Percentiles rank a stretch among this genome's conserved stretches.
Evolutionary conservation across 148 eudicot genomes (phyloP).

Genomic region (Camellia lanceoleosa): DNA sequence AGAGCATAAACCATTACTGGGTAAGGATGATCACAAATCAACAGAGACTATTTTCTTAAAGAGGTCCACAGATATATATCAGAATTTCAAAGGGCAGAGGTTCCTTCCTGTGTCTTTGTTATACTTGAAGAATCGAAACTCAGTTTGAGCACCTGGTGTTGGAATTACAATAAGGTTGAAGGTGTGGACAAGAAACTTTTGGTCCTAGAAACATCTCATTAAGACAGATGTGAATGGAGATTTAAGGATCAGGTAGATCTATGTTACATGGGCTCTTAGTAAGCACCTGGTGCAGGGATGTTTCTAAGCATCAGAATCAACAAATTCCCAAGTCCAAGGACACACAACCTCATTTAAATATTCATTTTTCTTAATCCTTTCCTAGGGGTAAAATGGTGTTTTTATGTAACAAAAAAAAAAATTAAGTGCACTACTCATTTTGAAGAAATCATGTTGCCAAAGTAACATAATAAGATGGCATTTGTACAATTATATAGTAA

Average conservation of each 20-base stretch:
- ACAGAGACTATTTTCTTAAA: not conserved
- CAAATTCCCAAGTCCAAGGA: slow-evolving; percentile 1
- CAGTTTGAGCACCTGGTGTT: not conserved
- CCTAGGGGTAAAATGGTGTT: not conserved
- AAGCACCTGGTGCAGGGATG: not conserved
- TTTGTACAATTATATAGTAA: not conserved
- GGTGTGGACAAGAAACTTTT: not conserved
- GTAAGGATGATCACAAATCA: not conserved
- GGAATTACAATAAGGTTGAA: not conserved
- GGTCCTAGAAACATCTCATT: not conserved
- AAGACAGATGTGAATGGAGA: not conserved
- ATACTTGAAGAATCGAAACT: not conserved
- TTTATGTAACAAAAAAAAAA: not conserved
- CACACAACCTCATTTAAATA: not conserved
- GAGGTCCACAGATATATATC: not conserved
- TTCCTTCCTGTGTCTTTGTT: no score
- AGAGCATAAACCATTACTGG: not conserved
- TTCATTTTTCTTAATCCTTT: not conserved
- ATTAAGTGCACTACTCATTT: not conserved
- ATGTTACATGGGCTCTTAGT: not conserved
- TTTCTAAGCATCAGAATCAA: not conserved
- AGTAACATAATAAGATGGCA: not conserved
- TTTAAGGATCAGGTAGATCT: not conserved
- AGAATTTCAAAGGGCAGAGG: not conserved
- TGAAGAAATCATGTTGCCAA: not conserved